Conservation (phyloP, 2,329 filamentous ascomycete species). For the Ascochyta rabiei region DNA sequence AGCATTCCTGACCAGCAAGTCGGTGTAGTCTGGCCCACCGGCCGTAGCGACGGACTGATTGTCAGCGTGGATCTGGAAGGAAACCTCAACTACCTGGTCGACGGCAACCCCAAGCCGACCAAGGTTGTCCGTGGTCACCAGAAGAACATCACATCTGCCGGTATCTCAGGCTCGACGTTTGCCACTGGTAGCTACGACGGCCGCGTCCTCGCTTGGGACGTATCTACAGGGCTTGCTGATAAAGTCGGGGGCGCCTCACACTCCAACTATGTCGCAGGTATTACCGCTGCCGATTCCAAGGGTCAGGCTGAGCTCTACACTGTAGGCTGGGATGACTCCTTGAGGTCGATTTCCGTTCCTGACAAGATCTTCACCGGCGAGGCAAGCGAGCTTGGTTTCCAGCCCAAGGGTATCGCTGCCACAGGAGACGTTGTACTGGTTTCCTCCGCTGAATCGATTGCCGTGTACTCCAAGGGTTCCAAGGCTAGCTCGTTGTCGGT, state of each 20-base stretch:
- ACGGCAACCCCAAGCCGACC: slow-evolving; percentile 71
- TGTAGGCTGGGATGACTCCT: slow-evolving; percentile 91
- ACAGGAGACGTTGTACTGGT: slow-evolving; percentile 60
- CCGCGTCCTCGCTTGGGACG: slow-evolving; percentile 82
- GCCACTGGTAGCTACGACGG: slow-evolving; percentile 95
- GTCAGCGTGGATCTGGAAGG: slow-evolving; percentile 89
- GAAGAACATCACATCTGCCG: slow-evolving; percentile 84
- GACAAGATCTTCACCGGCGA: slow-evolving; percentile 77
- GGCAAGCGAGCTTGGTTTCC: slow-evolving; percentile 71
- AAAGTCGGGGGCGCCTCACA: slow-evolving; percentile 81
- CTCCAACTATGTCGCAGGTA: slow-evolving; percentile 82
- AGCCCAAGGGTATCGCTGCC: slow-evolving; percentile 76
- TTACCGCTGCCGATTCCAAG: slow-evolving; percentile 58
- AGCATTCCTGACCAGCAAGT: slow-evolving; percentile 88
- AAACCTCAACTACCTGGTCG: slow-evolving; percentile 85
- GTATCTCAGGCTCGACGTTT: slow-evolving; percentile 66
- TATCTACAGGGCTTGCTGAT: slow-evolving; percentile 69
- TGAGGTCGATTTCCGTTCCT: slow-evolving; percentile 77
- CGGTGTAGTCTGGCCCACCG: slow-evolving; percentile 86
- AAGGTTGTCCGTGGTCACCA: slow-evolving; percentile 85
- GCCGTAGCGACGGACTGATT: slow-evolving; percentile 81
- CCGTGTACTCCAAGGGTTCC: slow-evolving; percentile 63
- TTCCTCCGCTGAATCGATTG: slow-evolving; percentile 61
- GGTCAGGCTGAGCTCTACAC: slow-evolving; percentile 68
- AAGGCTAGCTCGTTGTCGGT: slow-evolving; percentile 67